phyloP scores from a whole-genome alignment of 345 rosid species.

The Eucalyptus shirleyi region DNA sequence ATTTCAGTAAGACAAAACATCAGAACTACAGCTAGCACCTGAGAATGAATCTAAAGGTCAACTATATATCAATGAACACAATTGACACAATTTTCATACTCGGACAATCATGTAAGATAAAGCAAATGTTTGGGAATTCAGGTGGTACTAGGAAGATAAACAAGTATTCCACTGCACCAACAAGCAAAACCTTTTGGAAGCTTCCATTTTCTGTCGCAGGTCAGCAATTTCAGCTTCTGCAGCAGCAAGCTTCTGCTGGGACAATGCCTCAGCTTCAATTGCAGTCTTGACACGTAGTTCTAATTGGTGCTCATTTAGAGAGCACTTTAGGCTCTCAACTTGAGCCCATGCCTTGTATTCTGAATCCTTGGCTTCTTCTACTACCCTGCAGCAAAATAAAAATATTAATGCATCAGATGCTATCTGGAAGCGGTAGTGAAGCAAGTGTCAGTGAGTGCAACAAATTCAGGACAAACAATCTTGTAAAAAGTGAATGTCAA shows the following conservation, averaged over 20 bases:
- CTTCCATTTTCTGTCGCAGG: constrained; percentile 69
- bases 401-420: not conserved
- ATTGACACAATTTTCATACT: not conserved
- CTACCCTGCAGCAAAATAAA: constrained; percentile 34
- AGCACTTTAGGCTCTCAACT: constrained; percentile 63
- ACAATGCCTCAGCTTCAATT: constrained; percentile 91
- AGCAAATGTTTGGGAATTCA: not conserved
- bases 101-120: not conserved
- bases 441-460: not conserved
- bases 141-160: not conserved
- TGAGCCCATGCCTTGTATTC: constrained; percentile 81
- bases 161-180: not conserved
- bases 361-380: constrained; percentile 53
- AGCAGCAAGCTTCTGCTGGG: constrained; percentile 92
- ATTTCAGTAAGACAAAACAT: not conserved
- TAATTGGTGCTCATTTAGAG: constrained; percentile 80
- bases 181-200: constrained; percentile 57
- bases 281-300: constrained; percentile 91
- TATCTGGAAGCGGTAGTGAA: not conserved
- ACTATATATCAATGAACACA: not conserved
- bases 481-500: not conserved
- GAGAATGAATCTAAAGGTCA: not conserved
- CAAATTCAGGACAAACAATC: not conserved
- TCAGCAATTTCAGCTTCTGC: constrained; percentile 99
- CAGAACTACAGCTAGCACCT: not conserved